Percentiles rank a stretch among this genome's conserved stretches.
These are phyloP conservation scores for Aeschynomene evenia DNA, from an alignment of 306 rosid genomes.

Conservation along the genomic window DNA sequence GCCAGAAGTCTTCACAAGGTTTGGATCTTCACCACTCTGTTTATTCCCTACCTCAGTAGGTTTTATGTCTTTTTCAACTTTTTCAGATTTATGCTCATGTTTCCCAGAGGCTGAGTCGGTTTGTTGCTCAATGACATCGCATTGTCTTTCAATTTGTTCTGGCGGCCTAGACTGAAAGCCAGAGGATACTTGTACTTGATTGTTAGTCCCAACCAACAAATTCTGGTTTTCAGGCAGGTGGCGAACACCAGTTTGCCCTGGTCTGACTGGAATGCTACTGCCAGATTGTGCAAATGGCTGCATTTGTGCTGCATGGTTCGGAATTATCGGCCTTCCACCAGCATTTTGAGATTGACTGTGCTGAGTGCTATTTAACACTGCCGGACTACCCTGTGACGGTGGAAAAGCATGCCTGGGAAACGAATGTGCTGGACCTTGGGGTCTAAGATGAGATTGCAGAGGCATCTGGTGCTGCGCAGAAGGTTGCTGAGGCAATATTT, in stretches of 20 bases:
- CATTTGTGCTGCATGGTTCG: constrained; percentile 50
- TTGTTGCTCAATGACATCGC: constrained; percentile 35
- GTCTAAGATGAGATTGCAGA: constrained; percentile 52
- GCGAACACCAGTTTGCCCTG: constrained; percentile 47
- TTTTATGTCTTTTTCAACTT: constrained; percentile 43
- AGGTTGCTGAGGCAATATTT: constrained; percentile 54
- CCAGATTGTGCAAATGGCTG: constrained; percentile 58
- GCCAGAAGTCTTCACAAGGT: constrained; percentile 34
- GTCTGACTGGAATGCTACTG: constrained; percentile 51
- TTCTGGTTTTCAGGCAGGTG: constrained; percentile 50
- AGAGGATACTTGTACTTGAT: constrained; percentile 43
- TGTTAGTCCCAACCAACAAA: constrained; percentile 42
- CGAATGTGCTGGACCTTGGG: constrained; percentile 57
- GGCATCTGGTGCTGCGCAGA: constrained; percentile 54
- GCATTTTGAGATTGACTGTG: constrained; percentile 56
- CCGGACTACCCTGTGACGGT: constrained; percentile 49
- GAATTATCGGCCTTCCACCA: constrained; percentile 55
- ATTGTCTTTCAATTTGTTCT: constrained; percentile 40
- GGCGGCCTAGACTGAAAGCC: constrained; percentile 39
- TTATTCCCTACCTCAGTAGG: constrained; percentile 39
- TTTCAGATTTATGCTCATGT: constrained; percentile 45
- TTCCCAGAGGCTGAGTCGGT: constrained; percentile 43
- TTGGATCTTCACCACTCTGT: constrained; percentile 44
- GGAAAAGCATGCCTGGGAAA: constrained; percentile 55
- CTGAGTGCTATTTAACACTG: constrained; percentile 47